Evolutionary conservation across 2,329 filamentous ascomycete species (phyloP).

Genomic region (Colletotrichum sp.): DNA sequence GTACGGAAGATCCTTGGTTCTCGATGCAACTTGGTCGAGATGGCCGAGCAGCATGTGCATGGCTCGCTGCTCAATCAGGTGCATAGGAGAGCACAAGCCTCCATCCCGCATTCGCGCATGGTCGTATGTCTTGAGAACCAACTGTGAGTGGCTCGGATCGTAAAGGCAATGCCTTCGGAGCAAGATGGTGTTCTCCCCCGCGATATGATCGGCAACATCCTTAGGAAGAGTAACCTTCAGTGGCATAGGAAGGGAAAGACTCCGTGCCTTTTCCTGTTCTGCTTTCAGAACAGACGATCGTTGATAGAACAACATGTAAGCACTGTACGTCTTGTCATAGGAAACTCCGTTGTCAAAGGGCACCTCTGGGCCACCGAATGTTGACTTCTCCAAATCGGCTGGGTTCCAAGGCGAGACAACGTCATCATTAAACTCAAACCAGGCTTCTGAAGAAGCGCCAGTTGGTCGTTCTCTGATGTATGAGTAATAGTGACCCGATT

Average conservation of each 20-base stretch:
- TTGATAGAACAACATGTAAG: slow-evolving; percentile 98
- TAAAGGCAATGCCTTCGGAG: slow-evolving; percentile 81
- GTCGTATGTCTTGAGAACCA: slow-evolving; percentile 67
- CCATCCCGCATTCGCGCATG: slow-evolving; percentile 55
- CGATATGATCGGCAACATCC: slow-evolving; percentile 63
- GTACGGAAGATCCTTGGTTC: slow-evolving; percentile 70
- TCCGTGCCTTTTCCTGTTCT: slow-evolving; percentile 52
- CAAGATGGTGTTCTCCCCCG: slow-evolving; percentile 72
- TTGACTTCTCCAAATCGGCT: slow-evolving; percentile 71
- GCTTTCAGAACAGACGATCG: slow-evolving; percentile 68
- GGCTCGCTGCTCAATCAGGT: slow-evolving; percentile 46
- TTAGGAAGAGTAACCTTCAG: slow-evolving; percentile 49
- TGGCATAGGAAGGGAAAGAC: slow-evolving; percentile 37
- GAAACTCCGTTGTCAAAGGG: slow-evolving; percentile 50
- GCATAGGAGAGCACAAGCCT: slow-evolving; percentile 46
- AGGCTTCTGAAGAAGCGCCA: slow-evolving; percentile 53
- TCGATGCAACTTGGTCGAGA: slow-evolving; percentile 75
- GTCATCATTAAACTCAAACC: slow-evolving; percentile 97
- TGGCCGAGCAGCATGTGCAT: slow-evolving; percentile 66
- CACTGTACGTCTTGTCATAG: slow-evolving; percentile 78
- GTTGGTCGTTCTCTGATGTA: slow-evolving; percentile 83
- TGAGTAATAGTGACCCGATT: slow-evolving; percentile 97
- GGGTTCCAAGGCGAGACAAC: slow-evolving; percentile 78
- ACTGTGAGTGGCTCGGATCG: slow-evolving; percentile 71
- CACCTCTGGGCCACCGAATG: slow-evolving; percentile 75